phyloP scores from a whole-genome alignment of 2,329 filamentous ascomycete genomes.

The Celoporthe dispersa region DNA sequence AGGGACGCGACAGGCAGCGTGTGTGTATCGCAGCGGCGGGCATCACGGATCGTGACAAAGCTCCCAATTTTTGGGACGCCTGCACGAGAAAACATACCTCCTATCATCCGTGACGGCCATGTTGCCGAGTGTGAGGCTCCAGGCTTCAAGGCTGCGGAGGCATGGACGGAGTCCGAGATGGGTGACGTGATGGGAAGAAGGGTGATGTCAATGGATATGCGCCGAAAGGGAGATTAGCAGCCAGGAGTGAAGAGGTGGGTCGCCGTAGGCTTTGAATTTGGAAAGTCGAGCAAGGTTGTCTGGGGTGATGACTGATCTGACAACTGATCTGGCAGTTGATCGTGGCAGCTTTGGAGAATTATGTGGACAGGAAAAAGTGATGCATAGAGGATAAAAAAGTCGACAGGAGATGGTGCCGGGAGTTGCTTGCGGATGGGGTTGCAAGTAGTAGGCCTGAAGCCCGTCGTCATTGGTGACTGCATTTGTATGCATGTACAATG shows the following conservation, averaged over 20 bases:
- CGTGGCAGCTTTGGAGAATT: neutral
- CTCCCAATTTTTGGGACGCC: neutral
- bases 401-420: neutral
- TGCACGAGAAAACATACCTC: conserved; percentile 45
- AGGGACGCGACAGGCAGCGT: conserved; percentile 3
- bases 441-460: neutral
- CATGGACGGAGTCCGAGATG: conserved; percentile 34
- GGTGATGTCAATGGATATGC: conserved; percentile 11
- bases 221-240: neutral
- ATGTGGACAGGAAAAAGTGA: neutral
- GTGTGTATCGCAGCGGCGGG: neutral
- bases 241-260: neutral
- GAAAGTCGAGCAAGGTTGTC: neutral
- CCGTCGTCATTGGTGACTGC: conserved; percentile 1
- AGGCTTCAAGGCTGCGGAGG: conserved; percentile 32
- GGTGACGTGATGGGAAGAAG: neutral
- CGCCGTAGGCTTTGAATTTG: neutral
- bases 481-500: neutral
- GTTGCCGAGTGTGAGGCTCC: conserved; percentile 38
- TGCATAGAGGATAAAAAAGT: neutral
- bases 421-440: neutral
- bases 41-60: neutral
- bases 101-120: conserved; percentile 63
- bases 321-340: neutral
- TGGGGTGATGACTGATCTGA: neutral